These are phyloP conservation scores for Penicillium capsulatum DNA, from an alignment of 2,329 filamentous ascomycete species.

Conservation along the genomic window DNA sequence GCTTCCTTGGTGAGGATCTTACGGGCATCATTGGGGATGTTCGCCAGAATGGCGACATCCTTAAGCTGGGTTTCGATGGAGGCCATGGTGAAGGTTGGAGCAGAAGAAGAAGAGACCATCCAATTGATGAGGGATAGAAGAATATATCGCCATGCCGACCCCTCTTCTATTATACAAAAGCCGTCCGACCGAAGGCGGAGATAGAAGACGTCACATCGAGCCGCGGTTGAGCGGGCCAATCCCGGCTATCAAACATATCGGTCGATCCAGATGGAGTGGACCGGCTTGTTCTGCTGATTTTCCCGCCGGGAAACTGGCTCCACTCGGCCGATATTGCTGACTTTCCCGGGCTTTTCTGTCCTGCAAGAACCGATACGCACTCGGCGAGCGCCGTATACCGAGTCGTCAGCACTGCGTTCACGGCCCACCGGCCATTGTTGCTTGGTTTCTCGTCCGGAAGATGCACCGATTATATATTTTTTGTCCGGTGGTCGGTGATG, in stretches of 20 bases:
- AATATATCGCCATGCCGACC: not conserved
- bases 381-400: constrained; percentile 22
- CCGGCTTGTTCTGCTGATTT: constrained; percentile 9
- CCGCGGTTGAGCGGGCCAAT: constrained; percentile 16
- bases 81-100: constrained; percentile 52
- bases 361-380: not conserved
- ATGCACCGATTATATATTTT: not conserved
- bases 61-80: constrained; percentile 73
- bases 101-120: not conserved
- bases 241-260: constrained; percentile 2
- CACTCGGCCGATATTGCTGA: constrained; percentile 24
- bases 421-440: not conserved
- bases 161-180: constrained; percentile 15
- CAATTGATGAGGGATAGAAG: not conserved
- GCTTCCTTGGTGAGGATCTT: constrained; percentile 92
- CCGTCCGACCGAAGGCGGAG: constrained; percentile 21
- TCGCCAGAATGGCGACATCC: constrained; percentile 80
- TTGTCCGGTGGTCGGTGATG: too few relatives aligned
- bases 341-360: not conserved
- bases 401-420: constrained; percentile 2
- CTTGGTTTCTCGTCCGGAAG: not conserved
- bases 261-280: not conserved
- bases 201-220: constrained; percentile 22
- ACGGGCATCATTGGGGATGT: constrained; percentile 70
- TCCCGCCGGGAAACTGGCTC: constrained; percentile 23